These are phyloP conservation scores for Gypsophila paniculata DNA, from an alignment of 179 eudicot genomes.

Conservation along the genomic window DNA sequence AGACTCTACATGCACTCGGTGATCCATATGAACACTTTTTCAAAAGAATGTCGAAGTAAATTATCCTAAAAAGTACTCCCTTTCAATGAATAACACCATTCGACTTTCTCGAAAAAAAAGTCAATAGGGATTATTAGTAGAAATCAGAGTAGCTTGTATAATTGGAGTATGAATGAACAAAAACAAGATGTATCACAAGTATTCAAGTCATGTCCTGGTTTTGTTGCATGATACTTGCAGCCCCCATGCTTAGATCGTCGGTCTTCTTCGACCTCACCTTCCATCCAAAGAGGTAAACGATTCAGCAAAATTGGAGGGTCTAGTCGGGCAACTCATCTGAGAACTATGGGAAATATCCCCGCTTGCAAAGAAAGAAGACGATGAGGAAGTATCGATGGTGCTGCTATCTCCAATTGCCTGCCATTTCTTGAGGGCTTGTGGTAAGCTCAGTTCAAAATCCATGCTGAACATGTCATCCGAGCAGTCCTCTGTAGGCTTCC, in stretches of 20 bases:
- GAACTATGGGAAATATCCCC: slow-evolving; percentile 31
- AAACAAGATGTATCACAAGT: slow-evolving; percentile 3
- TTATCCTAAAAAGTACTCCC: neutral
- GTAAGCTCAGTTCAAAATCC: slow-evolving; percentile 35
- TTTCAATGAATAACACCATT: neutral
- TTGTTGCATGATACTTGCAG: neutral
- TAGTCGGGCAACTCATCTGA: slow-evolving; percentile 33
- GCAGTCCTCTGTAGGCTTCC: slow-evolving; percentile 35
- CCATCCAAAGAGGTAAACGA: slow-evolving; percentile 39
- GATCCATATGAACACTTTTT: slow-evolving; percentile 2
- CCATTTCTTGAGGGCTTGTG: slow-evolving; percentile 47
- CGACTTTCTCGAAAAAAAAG: neutral
- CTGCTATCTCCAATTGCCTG: slow-evolving; percentile 31
- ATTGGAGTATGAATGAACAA: slow-evolving; percentile 11
- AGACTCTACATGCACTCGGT: neutral
- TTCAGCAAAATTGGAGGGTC: slow-evolving; percentile 39
- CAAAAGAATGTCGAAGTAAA: slow-evolving; percentile 10
- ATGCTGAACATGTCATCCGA: slow-evolving; percentile 30
- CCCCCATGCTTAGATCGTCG: too few relatives aligned
- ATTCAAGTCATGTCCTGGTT: neutral
- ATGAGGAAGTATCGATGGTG: slow-evolving; percentile 21
- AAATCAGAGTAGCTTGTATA: neutral
- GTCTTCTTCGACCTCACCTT: slow-evolving; percentile 24
- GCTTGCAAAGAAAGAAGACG: slow-evolving; percentile 33
- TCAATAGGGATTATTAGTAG: neutral